phyloP scores from a whole-genome alignment of 2,329 filamentous ascomycete species.

The Aquanectria penicillioides region DNA sequence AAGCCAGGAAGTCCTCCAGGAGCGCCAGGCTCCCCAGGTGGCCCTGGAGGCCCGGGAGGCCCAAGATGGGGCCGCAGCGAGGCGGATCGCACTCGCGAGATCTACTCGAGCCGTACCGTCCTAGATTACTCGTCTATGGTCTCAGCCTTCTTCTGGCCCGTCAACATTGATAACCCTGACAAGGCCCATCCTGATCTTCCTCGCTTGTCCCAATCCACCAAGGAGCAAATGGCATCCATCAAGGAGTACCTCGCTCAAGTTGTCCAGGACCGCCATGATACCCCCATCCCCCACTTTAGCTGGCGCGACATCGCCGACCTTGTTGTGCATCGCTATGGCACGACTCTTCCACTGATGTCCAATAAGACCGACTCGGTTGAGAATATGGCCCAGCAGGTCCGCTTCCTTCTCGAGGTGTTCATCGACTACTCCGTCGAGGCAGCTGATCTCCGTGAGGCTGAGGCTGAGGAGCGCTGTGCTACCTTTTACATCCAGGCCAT shows the following conservation, averaged over 20 bases:
- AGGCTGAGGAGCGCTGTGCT: conserved; percentile 7
- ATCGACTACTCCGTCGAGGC: conserved; percentile 47
- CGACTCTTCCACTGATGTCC: conserved; percentile 56
- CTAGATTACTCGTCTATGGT: conserved; percentile 55
- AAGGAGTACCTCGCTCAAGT: conserved; percentile 4
- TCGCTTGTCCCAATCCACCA: conserved; percentile 31
- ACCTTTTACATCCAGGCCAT: conserved; percentile 15
- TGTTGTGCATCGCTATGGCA: conserved; percentile 67
- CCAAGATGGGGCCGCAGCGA: conserved; percentile 46
- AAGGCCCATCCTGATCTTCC: not conserved
- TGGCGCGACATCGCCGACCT: conserved; percentile 73
- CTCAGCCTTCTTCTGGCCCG: conserved; percentile 53
- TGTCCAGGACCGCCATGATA: not conserved
- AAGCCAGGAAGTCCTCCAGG: not conserved
- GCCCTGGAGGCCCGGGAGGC: conserved; percentile 21
- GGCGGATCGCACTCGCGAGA: conserved; percentile 48
- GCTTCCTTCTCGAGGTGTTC: conserved; percentile 48
- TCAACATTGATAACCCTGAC: conserved; percentile 51
- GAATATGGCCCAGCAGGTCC: conserved; percentile 39
- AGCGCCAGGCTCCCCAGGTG: not conserved
- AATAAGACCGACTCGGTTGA: conserved; percentile 24
- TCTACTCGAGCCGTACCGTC: conserved; percentile 44
- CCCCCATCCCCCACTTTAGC: conserved; percentile 45
- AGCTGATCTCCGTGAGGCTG: not conserved
- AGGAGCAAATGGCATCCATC: not conserved